Evolutionary conservation across 805 yeast genomes (phyloP), one percentile per base, ranked within the genome.

Genomic region (Suhomyces pyralidae): DNA sequence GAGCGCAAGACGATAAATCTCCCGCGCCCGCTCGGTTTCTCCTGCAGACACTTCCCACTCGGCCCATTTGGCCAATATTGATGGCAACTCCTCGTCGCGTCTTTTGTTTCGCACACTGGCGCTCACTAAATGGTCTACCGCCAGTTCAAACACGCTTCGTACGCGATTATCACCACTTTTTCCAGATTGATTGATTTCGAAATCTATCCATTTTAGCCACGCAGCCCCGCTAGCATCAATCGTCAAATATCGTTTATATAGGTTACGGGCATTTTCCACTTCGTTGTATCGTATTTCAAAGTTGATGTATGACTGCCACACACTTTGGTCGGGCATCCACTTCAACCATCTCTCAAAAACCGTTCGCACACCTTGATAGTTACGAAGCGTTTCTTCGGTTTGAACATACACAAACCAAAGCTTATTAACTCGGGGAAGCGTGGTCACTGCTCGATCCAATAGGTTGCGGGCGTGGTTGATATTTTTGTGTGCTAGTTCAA

Each of bases 401-500:
- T 86, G 84, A 7, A 88, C 84, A 62, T 90, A 91, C 54, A 84
- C 78, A 63, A 81, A 88, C 97, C 98, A 93, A 19, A 93, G 70
- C 65, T 92, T 92, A 60, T 87, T 92, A 3, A 86, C 84, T 24
- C 89, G 74, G 0, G 98, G 98, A 24, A 92, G 71, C 0, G 82
- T 67, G 1, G 83, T 79, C 0, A 88, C 84, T 0, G 90, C 96
- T 43, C 97, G 73, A 49, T 90, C 91, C 28, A 93, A 71, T 25
- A 94, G 61, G 63, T 93, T 92, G 58, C 97, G 73, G 0, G 97
- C 97, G 70, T 92, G 97, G 61, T 90, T 90, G 51, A 90, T 78
- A 59, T 86, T 90, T 55, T 83, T 81, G 38, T 79, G 76, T 55
- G 84, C 81, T 44, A 92, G 70, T 70, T 94, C 98, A 38, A 83